phyloP scores from a whole-genome alignment of 139 green algal genomes.

The Chlorella sp. region DNA sequence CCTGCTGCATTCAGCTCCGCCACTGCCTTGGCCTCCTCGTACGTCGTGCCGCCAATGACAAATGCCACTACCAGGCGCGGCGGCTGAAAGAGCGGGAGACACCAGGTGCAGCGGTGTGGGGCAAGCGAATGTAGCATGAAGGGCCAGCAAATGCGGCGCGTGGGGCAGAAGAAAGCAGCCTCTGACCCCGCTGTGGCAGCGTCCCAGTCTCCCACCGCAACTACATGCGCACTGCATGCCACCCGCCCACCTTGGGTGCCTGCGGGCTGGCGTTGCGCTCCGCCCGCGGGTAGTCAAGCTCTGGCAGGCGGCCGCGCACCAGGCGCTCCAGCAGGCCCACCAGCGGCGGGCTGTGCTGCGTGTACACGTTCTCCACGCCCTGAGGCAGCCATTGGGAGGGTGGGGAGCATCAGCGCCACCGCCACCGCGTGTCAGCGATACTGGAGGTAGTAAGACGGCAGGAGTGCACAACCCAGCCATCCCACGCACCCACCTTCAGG shows the following conservation, averaged over 20 bases:
- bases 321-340: constrained; percentile 80
- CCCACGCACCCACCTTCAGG: constrained; percentile 62
- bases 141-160: too few species aligned
- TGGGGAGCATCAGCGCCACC: too few species aligned
- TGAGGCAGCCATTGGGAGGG: too few species aligned
- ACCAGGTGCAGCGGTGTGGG: too few species aligned
- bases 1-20: constrained; percentile 80
- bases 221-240: neutral
- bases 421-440: neutral
- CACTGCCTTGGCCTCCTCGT: constrained; percentile 89
- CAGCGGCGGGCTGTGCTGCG: constrained; percentile 92
- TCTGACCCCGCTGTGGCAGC: too few species aligned
- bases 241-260: neutral
- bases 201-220: neutral
- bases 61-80: constrained; percentile 91
- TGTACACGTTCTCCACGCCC: constrained; percentile 96
- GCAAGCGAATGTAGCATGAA: too few species aligned
- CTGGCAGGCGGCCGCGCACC: constrained; percentile 71
- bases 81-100: constrained; percentile 13
- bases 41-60: constrained; percentile 96
- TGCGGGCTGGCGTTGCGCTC: constrained; percentile 23
- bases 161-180: too few species aligned
- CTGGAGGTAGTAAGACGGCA: too few species aligned
- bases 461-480: too few species aligned
- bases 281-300: constrained; percentile 80